These are phyloP conservation scores for Camelina neglecta DNA, from an alignment of 345 rosid genomes.

Conservation along the genomic window DNA sequence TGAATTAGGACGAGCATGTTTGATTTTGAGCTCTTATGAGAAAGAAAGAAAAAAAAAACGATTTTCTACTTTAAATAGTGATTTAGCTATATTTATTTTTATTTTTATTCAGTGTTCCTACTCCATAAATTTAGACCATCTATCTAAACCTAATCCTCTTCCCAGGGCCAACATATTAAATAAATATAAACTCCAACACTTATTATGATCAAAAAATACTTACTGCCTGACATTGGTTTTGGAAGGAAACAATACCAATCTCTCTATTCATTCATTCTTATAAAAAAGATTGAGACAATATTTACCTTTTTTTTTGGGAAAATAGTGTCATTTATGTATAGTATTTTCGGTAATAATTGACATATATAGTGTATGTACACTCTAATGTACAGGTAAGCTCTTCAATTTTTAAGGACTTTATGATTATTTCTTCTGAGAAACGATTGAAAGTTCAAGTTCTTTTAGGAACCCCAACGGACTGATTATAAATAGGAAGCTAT, in stretches of 20 bases:
- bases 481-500: too few relatives aligned
- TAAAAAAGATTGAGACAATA: not conserved
- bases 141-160: conserved; percentile 37
- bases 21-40: conserved; percentile 24
- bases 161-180: conserved; percentile 1
- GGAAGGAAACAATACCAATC: conserved; percentile 35
- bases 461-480: too few relatives aligned
- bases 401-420: not conserved
- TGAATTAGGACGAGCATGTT: conserved; percentile 44
- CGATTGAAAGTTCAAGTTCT: conserved; percentile 1
- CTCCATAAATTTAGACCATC: not conserved
- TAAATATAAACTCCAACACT: conserved; percentile 6
- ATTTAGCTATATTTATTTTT: not conserved
- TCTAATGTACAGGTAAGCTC: not conserved
- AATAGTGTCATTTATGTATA: not conserved
- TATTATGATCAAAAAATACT: conserved; percentile 10
- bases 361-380: not conserved
- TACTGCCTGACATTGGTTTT: conserved; percentile 29
- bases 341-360: not conserved
- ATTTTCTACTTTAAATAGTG: too few relatives aligned
- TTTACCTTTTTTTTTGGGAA: not conserved
- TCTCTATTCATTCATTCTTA: not conserved
- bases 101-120: not conserved
- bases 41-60: not conserved
- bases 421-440: not conserved